Evolutionary conservation across 345 rosid species (phyloP), one percentile per base, ranked within the genome.

Genomic region (Excoecaria cochinchinensis): DNA sequence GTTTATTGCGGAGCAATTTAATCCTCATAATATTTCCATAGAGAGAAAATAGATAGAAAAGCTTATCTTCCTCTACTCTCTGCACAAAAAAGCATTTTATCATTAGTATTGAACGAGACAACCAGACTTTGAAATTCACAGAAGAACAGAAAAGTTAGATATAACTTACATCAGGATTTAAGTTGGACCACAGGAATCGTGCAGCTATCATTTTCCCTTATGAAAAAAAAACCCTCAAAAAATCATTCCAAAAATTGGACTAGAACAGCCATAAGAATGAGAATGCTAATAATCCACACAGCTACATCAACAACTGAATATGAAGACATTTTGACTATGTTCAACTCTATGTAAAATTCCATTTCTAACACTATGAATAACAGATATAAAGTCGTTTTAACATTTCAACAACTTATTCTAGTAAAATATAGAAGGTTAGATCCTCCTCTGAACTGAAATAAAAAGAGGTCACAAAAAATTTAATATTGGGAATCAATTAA

Each of bases 1-100:
- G 97, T 83, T 95, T 95, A 81, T 91, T 93, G 58, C 90, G 98
- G 55, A 95, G 97, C 85, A 91, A 87, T 79, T 95, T 95, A 63
- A 95, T 93, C 74, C 97, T 89, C 81, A 90, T 86, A 77, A 95
- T 95, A 83, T 95, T 95, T 70, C 99, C 99, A 69, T 95, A 95
- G 50, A 95, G 90, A 47, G 99, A 95, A 80, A 95, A 95, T 38
- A 95, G 84, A 82, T 95, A 93, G 81, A 95, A 95, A 74, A 95
- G 97, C 85, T 95, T 95, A 79, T 93, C 97, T 84, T 91, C 98
- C 57, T 93, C 97, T 83, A 92, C 76, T 74, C 82, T 84, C 99
- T 95, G 95, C 67, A 77, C 44, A 65, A 4, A 24, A 76, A 39
- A 36, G 58, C 48, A 24, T 73, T 48, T 73, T 76, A 81, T 62